Evolutionary conservation across 306 rosid genomes (phyloP).

Genomic region (Prunus armeniaca): DNA sequence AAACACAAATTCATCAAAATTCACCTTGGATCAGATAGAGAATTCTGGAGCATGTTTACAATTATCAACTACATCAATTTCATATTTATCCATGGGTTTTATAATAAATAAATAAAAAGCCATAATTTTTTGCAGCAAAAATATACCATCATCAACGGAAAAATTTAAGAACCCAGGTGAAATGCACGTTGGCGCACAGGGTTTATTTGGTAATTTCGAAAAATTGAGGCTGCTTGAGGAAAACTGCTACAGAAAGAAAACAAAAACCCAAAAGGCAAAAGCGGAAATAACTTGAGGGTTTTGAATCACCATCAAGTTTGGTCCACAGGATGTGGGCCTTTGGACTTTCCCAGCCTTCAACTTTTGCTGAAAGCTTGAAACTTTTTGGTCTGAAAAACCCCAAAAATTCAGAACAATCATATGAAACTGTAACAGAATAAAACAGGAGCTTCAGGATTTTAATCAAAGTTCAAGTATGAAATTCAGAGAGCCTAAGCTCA

Average conservation of each 20-base stretch:
- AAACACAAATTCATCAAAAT: neutral
- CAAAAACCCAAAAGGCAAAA: neutral
- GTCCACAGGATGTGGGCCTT: slow-evolving; percentile 1
- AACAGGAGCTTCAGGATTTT: neutral
- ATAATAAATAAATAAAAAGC: neutral
- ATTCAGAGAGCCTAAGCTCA: neutral
- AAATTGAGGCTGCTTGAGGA: neutral
- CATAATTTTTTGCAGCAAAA: neutral
- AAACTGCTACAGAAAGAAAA: neutral
- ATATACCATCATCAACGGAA: neutral
- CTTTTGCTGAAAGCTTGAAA: neutral
- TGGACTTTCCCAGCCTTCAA: neutral
- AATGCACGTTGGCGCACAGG: neutral
- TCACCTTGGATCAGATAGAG: neutral
- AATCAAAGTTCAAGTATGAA: neutral
- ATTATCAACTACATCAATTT: neutral
- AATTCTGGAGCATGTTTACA: neutral
- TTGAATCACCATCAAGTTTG: neutral
- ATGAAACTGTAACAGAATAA: neutral
- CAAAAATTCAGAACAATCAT: neutral
- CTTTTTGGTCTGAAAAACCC: neutral
- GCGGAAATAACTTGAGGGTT: neutral
- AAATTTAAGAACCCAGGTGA: neutral
- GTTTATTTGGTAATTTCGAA: neutral
- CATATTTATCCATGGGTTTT: neutral